A percentile compares a stretch with the other conserved stretches of the same genome.
Evolutionary conservation across 176 grass and related monocot genomes (phyloP).

Genomic region (Ensete glaucum): DNA sequence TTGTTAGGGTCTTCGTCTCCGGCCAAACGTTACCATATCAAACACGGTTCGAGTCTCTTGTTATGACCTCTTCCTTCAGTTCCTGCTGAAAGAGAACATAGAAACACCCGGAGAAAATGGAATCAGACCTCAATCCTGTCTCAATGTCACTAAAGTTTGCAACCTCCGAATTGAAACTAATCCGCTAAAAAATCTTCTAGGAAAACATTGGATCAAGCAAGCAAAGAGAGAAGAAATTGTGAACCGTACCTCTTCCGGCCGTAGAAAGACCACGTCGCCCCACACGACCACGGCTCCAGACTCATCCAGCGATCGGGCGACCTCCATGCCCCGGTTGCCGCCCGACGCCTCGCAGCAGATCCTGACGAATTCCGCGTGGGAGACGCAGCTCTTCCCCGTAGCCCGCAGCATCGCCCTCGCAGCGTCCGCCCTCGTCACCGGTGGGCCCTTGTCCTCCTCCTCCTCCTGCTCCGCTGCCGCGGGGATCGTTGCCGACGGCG

Average conservation of each 20-base stretch:
- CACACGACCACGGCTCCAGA: background rate
- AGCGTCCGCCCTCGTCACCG: background rate
- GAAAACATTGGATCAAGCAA: background rate
- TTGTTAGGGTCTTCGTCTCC: background rate
- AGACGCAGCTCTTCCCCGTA: background rate
- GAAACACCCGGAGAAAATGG: slow-evolving; percentile 1
- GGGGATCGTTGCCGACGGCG: too few relatives aligned
- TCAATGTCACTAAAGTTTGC: background rate
- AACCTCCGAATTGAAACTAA: background rate
- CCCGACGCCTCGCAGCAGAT: slow-evolving; percentile 1
- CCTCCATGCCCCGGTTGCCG: background rate
- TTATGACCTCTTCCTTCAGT: background rate
- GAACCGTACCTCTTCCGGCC: background rate
- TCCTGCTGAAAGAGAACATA: slow-evolving; percentile 9
- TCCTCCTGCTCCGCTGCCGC: background rate
- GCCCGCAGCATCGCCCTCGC: slow-evolving; percentile 4
- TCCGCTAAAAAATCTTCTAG: background rate
- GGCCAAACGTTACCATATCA: slow-evolving; percentile 6
- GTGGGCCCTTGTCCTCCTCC: background rate
- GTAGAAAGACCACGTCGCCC: background rate
- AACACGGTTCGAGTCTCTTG: background rate
- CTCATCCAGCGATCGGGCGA: slow-evolving; percentile 1
- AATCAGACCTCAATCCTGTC: background rate
- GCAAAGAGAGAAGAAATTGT: background rate
- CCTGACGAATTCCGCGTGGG: background rate